Base-by-base conservation (phyloP, 2,329 filamentous ascomycete species). In the Thielaviopsis musarum region DNA sequence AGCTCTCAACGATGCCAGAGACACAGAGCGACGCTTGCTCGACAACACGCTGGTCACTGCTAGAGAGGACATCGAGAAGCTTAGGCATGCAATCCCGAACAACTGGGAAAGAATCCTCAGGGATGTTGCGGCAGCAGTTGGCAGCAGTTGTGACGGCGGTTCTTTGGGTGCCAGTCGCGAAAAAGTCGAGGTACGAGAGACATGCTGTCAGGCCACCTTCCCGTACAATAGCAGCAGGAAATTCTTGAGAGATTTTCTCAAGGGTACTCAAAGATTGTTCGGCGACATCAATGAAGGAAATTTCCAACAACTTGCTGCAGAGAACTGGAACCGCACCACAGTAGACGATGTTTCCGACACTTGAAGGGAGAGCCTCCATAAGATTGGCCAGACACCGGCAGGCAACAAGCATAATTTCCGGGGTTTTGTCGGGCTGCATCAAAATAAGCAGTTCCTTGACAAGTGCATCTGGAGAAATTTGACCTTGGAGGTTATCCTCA, bases 41-140 rank as follows among this genome's bases (percentile, higher is more conserved):
- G 21, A 98, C 91, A 17, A 98, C 94, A 64, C 91, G 88, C 67
- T 96, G 93, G 68, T 98, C 93, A 70, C 81, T 96, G 74, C 91
- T 97, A 59, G 81, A 82, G 48, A 98, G 77, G 15, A 97, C 93
- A 67, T 90, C 89, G 61, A 95, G 82, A 34, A 98, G 78, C 26
- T 89, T 96, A 6, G 91, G 91, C 93, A 98, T 98, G 51, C 96
- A 93, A 70, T 96, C 91, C 67, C 85, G 83, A 55, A 98, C 87
- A 10, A 94, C 91, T 0, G 83, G 77, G 68, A 98, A 98, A 0
- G 89, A 94, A 67, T 97, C 93, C 66, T 91, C 86, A 1, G 91
- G 88, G 19, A 98, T 93, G 68, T 96, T 96, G 63, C 93, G 87
- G 70, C 94, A 98, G 74, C 93, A 98, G 68, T 98, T 98, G 59